Evolutionary conservation across 768 basidiomycete species (phyloP).

Genomic region (Mrakia frigida): DNA sequence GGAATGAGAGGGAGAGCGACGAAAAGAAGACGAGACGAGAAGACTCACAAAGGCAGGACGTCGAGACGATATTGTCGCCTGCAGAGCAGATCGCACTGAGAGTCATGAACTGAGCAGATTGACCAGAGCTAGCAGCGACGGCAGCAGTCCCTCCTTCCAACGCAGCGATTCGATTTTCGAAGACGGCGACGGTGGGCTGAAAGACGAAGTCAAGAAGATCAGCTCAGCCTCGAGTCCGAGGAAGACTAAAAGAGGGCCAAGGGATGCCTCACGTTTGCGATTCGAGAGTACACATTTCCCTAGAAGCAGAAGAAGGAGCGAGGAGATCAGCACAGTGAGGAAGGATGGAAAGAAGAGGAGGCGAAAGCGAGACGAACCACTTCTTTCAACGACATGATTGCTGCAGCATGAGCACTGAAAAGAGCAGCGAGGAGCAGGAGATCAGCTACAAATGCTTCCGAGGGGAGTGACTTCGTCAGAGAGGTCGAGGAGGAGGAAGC

Average conservation of each 20-base stretch:
- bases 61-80: neutral
- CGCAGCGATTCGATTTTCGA: neutral
- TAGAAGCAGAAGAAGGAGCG: neutral
- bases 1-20: neutral
- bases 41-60: neutral
- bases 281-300: neutral
- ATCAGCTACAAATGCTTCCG: no score
- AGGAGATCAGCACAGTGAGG: no score
- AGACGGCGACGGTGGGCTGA: conserved; percentile 3
- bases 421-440: no score
- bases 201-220: neutral
- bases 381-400: neutral
- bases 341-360: neutral
- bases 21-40: neutral
- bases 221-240: no score
- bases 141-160: neutral
- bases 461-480: neutral
- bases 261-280: neutral
- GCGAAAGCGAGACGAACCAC: neutral
- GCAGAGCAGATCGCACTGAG: neutral
- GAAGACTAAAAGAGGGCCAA: neutral
- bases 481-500: neutral
- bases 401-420: neutral
- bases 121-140: neutral
- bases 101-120: neutral